These are phyloP conservation scores for Flaveria bidentis DNA, from an alignment of 129 eudicot species.

Conservation along the genomic window DNA sequence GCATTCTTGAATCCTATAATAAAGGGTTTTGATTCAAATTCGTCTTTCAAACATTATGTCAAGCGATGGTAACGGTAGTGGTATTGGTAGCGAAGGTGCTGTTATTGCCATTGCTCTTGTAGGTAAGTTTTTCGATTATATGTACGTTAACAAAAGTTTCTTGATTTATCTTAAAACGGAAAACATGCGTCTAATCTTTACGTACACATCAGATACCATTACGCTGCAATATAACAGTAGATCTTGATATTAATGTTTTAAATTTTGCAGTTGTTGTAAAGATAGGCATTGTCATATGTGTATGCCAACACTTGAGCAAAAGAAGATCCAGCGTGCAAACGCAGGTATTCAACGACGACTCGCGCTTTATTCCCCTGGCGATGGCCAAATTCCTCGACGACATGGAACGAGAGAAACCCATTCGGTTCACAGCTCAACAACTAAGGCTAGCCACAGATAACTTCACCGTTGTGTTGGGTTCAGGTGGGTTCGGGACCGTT, in stretches of 20 bases:
- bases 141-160: neutral
- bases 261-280: constrained; percentile 17
- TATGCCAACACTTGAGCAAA: constrained; percentile 11
- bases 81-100: neutral
- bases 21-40: neutral
- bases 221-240: no score
- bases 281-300: constrained; percentile 20
- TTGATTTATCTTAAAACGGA: neutral
- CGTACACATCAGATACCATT: no score
- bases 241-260: neutral
- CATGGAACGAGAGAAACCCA: constrained; percentile 37
- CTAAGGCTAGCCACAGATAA: constrained; percentile 27
- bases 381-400: constrained; percentile 30
- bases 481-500: constrained; percentile 41
- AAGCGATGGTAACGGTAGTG: neutral
- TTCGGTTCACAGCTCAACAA: constrained; percentile 38
- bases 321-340: constrained; percentile 16
- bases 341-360: neutral
- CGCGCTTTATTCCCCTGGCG: constrained; percentile 24
- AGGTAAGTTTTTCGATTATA: constrained; percentile 10
- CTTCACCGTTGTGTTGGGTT: constrained; percentile 25
- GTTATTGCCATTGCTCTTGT: neutral
- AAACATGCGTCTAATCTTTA: no score
- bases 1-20: neutral
- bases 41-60: constrained; percentile 21